These are phyloP conservation scores for Penicillium psychrofluorescens DNA, from an alignment of 495 filamentous ascomycete genomes.

Conservation along the genomic window DNA sequence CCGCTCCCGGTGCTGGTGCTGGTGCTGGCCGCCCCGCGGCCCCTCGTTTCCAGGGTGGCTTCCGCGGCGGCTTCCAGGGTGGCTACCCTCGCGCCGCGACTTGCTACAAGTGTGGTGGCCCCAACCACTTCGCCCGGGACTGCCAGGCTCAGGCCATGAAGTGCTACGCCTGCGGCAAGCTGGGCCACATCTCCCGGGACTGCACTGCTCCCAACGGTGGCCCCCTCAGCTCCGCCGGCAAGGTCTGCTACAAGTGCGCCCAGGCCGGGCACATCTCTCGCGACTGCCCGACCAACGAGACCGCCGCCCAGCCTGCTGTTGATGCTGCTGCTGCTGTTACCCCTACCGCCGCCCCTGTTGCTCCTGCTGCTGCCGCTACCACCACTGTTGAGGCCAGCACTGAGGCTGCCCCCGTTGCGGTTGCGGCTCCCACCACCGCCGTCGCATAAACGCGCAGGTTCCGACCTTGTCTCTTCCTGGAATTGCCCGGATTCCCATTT, in stretches of 20 bases:
- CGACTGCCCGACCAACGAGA: constrained; percentile 69
- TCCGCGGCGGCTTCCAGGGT: constrained; percentile 63
- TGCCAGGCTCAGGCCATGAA: constrained; percentile 99
- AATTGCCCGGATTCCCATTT: constrained; percentile 11
- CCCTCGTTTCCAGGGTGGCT: constrained; percentile 22
- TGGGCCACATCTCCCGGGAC: constrained; percentile 96
- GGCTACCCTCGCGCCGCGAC: constrained; percentile 73
- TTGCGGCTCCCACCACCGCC: constrained; percentile 44
- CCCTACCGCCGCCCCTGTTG: constrained; percentile 23
- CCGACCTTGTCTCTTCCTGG: constrained; percentile 7
- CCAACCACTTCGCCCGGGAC: constrained; percentile 97
- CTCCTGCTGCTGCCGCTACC: constrained; percentile 27
- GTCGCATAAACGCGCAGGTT: constrained; percentile 42
- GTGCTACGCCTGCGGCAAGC: constrained; percentile 98
- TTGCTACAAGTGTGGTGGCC: constrained; percentile 99
- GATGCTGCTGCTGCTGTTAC: background rate
- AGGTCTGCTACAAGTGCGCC: constrained; percentile 97
- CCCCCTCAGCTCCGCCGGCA: constrained; percentile 88
- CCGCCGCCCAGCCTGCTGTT: constrained; percentile 24
- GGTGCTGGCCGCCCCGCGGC: constrained; percentile 58
- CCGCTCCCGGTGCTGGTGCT: constrained; percentile 41
- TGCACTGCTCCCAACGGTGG: constrained; percentile 97
- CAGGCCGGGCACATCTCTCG: constrained; percentile 94
- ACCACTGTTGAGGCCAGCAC: constrained; percentile 37
- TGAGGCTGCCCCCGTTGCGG: constrained; percentile 20